A percentile compares a stretch with the other conserved stretches of the same genome.
These are phyloP conservation scores for Arachis stenosperma DNA, from an alignment of 306 rosid species.

Conservation along the genomic window DNA sequence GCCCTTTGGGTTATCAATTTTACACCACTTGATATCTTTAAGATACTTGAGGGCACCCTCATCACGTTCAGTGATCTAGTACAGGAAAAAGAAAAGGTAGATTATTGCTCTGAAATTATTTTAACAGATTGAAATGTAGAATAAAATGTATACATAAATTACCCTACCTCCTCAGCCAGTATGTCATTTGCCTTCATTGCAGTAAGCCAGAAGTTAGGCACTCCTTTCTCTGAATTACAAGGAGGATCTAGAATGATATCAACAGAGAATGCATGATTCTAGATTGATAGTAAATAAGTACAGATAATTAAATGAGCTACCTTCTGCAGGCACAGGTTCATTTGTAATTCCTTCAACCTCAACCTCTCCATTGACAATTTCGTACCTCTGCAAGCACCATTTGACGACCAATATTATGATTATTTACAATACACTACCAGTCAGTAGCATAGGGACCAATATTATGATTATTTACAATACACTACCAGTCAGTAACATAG, in stretches of 20 bases:
- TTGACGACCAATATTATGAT: slow-evolving; percentile 23
- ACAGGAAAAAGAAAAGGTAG: slow-evolving; percentile 11
- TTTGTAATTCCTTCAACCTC: slow-evolving; percentile 50
- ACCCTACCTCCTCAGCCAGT: slow-evolving; percentile 51
- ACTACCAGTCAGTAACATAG: slow-evolving; percentile 27
- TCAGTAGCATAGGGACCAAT: slow-evolving; percentile 32
- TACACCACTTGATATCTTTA: slow-evolving; percentile 55
- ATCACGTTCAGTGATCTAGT: slow-evolving; percentile 58
- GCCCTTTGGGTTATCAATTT: slow-evolving; percentile 48
- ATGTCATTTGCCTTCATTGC: slow-evolving; percentile 54
- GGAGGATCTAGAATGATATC: slow-evolving; percentile 32
- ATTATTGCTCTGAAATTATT: slow-evolving; percentile 27
- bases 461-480: slow-evolving; percentile 3
- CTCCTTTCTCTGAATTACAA: slow-evolving; percentile 54
- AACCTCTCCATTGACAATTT: slow-evolving; percentile 53
- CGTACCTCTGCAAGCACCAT: slow-evolving; percentile 52
- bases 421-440: slow-evolving; percentile 1
- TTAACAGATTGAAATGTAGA: slow-evolving; percentile 14
- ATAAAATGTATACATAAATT: slow-evolving; percentile 14
- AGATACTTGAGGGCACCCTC: slow-evolving; percentile 61
- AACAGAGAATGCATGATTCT: slow-evolving; percentile 26
- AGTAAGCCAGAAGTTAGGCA: slow-evolving; percentile 61
- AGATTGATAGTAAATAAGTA: not conserved
- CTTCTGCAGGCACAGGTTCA: slow-evolving; percentile 38
- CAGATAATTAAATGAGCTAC: slow-evolving; percentile 34